Evolutionary conservation across 2,329 filamentous ascomycete species (phyloP).

Genomic region (Monosporascus sp.): DNA sequence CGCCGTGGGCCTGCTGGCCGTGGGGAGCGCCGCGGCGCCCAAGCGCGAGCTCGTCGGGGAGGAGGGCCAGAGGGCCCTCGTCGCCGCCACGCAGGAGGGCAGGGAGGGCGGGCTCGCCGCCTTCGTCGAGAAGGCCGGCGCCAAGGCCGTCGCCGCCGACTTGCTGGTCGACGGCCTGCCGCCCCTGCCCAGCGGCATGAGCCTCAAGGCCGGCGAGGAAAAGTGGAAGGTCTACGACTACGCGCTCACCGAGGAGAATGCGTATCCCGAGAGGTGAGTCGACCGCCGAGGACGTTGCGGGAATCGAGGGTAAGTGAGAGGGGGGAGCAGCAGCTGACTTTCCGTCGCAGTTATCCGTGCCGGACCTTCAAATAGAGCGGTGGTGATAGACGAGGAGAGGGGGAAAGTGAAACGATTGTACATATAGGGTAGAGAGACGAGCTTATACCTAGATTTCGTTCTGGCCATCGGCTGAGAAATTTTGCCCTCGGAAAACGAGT

Average conservation of each 20-base stretch:
- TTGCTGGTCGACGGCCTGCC: slow-evolving; percentile 76
- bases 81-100: slow-evolving; percentile 70
- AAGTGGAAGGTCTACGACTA: slow-evolving; percentile 66
- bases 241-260: slow-evolving; percentile 56
- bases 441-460: slow-evolving; percentile 22
- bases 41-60: slow-evolving; percentile 80
- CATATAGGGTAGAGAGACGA: slow-evolving; percentile 17
- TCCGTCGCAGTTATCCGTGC: slow-evolving; percentile 53
- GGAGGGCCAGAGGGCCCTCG: slow-evolving; percentile 62
- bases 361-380: slow-evolving; percentile 51
- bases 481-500: no score
- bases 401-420: slow-evolving; percentile 16
- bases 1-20: slow-evolving; percentile 75
- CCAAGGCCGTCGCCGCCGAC: slow-evolving; percentile 39
- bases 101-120: slow-evolving; percentile 65
- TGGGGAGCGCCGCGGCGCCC: slow-evolving; percentile 76
- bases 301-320: no score
- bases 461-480: slow-evolving; percentile 1
- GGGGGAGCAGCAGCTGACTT: slow-evolving; percentile 22
- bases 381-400: slow-evolving; percentile 2
- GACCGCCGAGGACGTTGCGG: no score
- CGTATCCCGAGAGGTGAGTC: slow-evolving; percentile 66
- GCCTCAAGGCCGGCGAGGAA: slow-evolving; percentile 39
- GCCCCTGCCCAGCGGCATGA: slow-evolving; percentile 74
- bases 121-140: slow-evolving; percentile 62